Percentiles rank a stretch among this genome's conserved stretches.
phyloP scores from a whole-genome alignment of 2,329 filamentous ascomycete genomes.

The Sarocladium oryzae region DNA sequence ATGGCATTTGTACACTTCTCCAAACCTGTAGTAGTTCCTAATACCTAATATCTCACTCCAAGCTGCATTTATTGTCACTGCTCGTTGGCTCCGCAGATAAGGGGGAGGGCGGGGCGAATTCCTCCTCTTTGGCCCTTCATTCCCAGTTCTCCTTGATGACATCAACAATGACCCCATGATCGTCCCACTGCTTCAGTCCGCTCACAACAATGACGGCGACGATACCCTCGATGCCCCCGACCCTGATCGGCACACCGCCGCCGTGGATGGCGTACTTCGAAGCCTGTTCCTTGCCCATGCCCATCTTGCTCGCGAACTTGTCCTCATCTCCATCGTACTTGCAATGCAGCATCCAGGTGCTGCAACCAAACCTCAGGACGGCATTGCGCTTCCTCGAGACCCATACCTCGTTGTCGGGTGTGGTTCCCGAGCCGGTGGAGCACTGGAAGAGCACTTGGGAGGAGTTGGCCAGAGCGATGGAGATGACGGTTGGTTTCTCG shows the following conservation, averaged over 20 bases:
- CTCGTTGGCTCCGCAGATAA: too few relatives aligned
- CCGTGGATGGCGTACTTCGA: slow-evolving; percentile 71
- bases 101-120: too few relatives aligned
- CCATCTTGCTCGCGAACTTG: slow-evolving; percentile 59
- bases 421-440: slow-evolving; percentile 58
- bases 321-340: slow-evolving; percentile 60
- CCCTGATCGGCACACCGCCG: slow-evolving; percentile 66
- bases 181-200: slow-evolving; percentile 69
- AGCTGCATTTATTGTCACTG: too few relatives aligned
- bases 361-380: slow-evolving; percentile 63
- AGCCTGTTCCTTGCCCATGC: slow-evolving; percentile 48
- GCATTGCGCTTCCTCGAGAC: slow-evolving; percentile 65
- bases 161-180: slow-evolving; percentile 70
- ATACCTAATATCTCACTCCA: slow-evolving; percentile 3
- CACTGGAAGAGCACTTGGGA: slow-evolving; percentile 63
- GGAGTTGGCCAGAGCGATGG: slow-evolving; percentile 54
- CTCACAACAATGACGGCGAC: slow-evolving; percentile 71
- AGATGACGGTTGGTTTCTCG: slow-evolving; percentile 47
- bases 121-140: neutral
- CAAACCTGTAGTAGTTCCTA: slow-evolving; percentile 1
- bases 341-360: slow-evolving; percentile 64
- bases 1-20: slow-evolving; percentile 5
- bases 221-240: slow-evolving; percentile 67
- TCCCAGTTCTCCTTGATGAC: slow-evolving; percentile 50
- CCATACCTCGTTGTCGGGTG: slow-evolving; percentile 67